Evolutionary conservation across 2,329 filamentous ascomycete species (phyloP).

Genomic region (Cladorrhinum sp.): DNA sequence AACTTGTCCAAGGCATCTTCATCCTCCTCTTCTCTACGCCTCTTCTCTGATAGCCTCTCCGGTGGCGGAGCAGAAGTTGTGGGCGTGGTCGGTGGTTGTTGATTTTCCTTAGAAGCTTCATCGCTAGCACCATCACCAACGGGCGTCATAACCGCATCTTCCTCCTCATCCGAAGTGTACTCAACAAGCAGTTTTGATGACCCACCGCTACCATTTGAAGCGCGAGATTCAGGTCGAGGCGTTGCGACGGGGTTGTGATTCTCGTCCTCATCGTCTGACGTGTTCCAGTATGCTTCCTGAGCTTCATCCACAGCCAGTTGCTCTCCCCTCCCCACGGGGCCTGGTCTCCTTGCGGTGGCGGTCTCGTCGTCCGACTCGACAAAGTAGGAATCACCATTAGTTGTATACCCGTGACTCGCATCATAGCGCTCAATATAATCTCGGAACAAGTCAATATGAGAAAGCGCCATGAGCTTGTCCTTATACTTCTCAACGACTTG

Average conservation of each 20-base stretch:
- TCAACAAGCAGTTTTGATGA: constrained; percentile 78
- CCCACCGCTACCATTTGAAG: constrained; percentile 59
- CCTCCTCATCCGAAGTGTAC: constrained; percentile 90
- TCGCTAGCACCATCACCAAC: not conserved
- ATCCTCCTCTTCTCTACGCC: constrained; percentile 87
- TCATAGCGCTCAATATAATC: constrained; percentile 75
- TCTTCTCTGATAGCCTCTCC: constrained; percentile 82
- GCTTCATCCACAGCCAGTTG: constrained; percentile 70
- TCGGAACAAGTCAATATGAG: constrained; percentile 81
- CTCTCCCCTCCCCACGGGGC: constrained; percentile 57
- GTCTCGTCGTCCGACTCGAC: constrained; percentile 66
- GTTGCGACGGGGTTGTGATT: constrained; percentile 29
- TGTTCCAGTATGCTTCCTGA: constrained; percentile 93
- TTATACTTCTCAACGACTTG: constrained; percentile 83
- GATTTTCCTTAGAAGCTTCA: constrained; percentile 20
- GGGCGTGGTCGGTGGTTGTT: constrained; percentile 28
- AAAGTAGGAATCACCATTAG: constrained; percentile 64
- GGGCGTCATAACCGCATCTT: constrained; percentile 41
- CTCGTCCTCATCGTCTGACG: constrained; percentile 82
- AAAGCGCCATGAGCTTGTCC: constrained; percentile 70
- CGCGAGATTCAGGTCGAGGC: not conserved
- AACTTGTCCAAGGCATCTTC: constrained; percentile 89
- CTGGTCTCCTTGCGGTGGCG: constrained; percentile 34
- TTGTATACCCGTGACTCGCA: constrained; percentile 66
- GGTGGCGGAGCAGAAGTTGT: constrained; percentile 57